These are phyloP conservation scores for Cytospora paraplurivora DNA, from an alignment of 2,329 filamentous ascomycete genomes.

Conservation along the genomic window DNA sequence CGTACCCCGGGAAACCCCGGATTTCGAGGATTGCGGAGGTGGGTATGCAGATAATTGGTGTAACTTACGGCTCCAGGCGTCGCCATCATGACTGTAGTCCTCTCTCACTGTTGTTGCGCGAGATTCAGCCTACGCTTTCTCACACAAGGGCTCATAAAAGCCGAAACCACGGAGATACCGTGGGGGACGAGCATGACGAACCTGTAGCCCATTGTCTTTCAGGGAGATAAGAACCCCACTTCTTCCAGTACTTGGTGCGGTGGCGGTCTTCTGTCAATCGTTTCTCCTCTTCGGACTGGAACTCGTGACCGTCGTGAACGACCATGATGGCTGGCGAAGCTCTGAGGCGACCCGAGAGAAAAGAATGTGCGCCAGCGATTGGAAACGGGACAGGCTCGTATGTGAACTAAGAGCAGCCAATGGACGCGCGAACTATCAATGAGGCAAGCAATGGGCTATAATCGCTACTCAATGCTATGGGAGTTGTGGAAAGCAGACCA, in stretches of 20 bases:
- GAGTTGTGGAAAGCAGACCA: background rate
- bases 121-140: slow-evolving; percentile 25
- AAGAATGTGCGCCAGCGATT: background rate
- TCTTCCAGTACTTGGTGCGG: slow-evolving; percentile 92
- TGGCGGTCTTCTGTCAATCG: slow-evolving; percentile 84
- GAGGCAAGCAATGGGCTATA: background rate
- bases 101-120: slow-evolving; percentile 66
- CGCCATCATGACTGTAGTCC: slow-evolving; percentile 86
- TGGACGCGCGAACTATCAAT: background rate
- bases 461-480: background rate
- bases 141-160: background rate
- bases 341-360: background rate
- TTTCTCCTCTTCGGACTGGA: slow-evolving; percentile 86
- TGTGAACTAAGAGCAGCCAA: background rate
- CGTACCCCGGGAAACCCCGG: slow-evolving; percentile 23
- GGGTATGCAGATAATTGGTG: slow-evolving; percentile 17
- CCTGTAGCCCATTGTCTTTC: slow-evolving; percentile 96
- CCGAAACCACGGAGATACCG: background rate
- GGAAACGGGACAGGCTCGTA: background rate
- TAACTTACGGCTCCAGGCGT: slow-evolving; percentile 92
- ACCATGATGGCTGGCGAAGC: slow-evolving; percentile 64
- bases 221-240: slow-evolving; percentile 92
- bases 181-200: slow-evolving; percentile 44
- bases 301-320: slow-evolving; percentile 83
- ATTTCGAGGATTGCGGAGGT: slow-evolving; percentile 26